Conservation (phyloP, 129 eudicot genomes). For the Pittosporum tobira region DNA sequence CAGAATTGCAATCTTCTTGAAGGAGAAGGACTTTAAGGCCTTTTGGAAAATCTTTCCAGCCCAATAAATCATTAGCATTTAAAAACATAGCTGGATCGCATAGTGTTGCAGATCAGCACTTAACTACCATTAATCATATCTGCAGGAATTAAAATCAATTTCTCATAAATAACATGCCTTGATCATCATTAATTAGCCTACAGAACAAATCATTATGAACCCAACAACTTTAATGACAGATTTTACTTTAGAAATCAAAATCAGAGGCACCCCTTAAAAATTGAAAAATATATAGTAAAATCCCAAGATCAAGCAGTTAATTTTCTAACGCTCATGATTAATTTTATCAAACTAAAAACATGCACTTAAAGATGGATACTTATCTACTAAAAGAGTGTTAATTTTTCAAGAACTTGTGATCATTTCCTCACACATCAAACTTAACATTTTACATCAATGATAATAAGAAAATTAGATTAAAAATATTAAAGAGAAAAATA, state of each 20-base stretch:
- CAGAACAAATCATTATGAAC: not conserved
- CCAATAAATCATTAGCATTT: constrained; percentile 59
- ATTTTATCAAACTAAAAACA: not conserved
- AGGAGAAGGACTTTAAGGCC: constrained; percentile 81
- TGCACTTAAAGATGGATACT: not conserved
- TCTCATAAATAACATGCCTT: constrained; percentile 1
- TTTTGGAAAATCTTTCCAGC: constrained; percentile 81
- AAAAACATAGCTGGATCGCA: constrained; percentile 80
- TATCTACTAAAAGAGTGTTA: not conserved
- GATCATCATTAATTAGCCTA: not conserved
- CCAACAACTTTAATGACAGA: not conserved
- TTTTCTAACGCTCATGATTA: not conserved
- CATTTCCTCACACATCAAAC: constrained; percentile 3
- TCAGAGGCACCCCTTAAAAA: not conserved
- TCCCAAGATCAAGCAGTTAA: not conserved
- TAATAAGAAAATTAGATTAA: not conserved
- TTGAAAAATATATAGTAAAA: not conserved
- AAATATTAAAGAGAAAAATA: too few species aligned
- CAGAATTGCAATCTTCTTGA: constrained; percentile 45
- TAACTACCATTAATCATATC: constrained; percentile 14
- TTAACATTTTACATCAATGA: not conserved
- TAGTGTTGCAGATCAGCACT: constrained; percentile 19
- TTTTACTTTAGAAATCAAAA: not conserved
- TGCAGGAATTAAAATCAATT: constrained; percentile 21
- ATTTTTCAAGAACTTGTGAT: not conserved